Base-by-base conservation (phyloP, 2,329 filamentous ascomycete genomes). In the Pseudogymnoascus sp. region DNA sequence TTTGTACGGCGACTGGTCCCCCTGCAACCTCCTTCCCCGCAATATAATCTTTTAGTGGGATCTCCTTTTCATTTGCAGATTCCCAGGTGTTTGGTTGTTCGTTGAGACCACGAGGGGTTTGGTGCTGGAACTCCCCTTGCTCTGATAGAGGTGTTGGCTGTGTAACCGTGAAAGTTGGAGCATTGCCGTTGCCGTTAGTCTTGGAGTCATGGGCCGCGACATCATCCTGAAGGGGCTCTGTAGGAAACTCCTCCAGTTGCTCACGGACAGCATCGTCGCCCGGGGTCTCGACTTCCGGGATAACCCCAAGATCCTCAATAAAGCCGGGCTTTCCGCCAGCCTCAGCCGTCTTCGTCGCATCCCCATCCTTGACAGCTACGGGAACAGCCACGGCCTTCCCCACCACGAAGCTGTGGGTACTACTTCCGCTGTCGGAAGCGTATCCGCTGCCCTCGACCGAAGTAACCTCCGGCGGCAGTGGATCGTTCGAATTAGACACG, bases 381-480 rank as follows among this genome's bases (percentile, higher is more conserved):
- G 62, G 61, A 37, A 65, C 60, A 11, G 66, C 50, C 18, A 65
- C 63, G 10, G 64, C 61, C 10, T 69, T 62, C 23, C 71, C 67
- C 5, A 73, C 72, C 40, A 75, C 71, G 59, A 80, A 75, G 59
- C 74, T 76, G 18, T 78, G 76, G 2, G 76, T 75, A 63, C 73
- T 75, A 60, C 71, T 73, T 31, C 78, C 77, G 53, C 80, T 84
- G 64, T 88, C 84, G 12, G 86, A 89, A 12, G 79, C 75, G 67
- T 89, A 86, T 1, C 84, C 86, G 63, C 75, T 82, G 8, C 83
- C 84, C 70, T 92, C 87, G 16, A 88, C 82, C 1, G 86, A 86
- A 0, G 87, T 88, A 11, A 90, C 85, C 14, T 90, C 81, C 0
- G 87, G 87, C 4, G 89, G 86, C 35, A 91, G 73, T 14, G 90